phyloP scores from a whole-genome alignment of 768 basidiomycete species.

The Stropharia rugosoannulata region DNA sequence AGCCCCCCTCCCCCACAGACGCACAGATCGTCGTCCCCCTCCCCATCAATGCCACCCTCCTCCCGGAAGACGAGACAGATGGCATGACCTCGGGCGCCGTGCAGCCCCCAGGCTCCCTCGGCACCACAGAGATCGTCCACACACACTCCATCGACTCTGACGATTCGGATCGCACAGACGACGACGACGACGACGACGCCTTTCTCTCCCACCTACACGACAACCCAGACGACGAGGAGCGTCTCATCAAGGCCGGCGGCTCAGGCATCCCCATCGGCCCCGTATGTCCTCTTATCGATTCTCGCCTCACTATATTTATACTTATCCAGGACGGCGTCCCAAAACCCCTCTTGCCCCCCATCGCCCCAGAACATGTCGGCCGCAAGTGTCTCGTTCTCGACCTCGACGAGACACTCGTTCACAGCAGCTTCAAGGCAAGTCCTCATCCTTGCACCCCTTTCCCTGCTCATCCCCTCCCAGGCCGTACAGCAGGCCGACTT shows the following conservation, averaged over 20 bases:
- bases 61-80: slow-evolving; percentile 68
- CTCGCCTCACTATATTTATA: neutral
- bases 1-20: slow-evolving; percentile 29
- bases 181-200: slow-evolving; percentile 67
- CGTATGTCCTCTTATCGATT: slow-evolving; percentile 45
- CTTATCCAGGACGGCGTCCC: slow-evolving; percentile 75
- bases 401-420: slow-evolving; percentile 95
- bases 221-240: slow-evolving; percentile 86
- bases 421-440: slow-evolving; percentile 93
- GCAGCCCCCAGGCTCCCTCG: slow-evolving; percentile 85
- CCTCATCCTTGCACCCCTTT: slow-evolving; percentile 7
- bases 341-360: slow-evolving; percentile 81
- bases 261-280: slow-evolving; percentile 93
- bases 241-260: slow-evolving; percentile 86
- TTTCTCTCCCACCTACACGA: slow-evolving; percentile 51
- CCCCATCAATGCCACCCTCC: slow-evolving; percentile 35
- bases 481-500: slow-evolving; percentile 94
- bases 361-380: slow-evolving; percentile 80
- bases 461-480: slow-evolving; percentile 34
- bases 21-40: slow-evolving; percentile 33
- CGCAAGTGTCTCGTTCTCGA: slow-evolving; percentile 96
- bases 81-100: slow-evolving; percentile 90
- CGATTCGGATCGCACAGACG: slow-evolving; percentile 57
- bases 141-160: slow-evolving; percentile 39
- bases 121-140: slow-evolving; percentile 39